A percentile compares a stretch with the other conserved stretches of the same genome.
Evolutionary conservation across 352 stramenopile genomes (phyloP).

Genomic region (Thraustotheca clavata): DNA sequence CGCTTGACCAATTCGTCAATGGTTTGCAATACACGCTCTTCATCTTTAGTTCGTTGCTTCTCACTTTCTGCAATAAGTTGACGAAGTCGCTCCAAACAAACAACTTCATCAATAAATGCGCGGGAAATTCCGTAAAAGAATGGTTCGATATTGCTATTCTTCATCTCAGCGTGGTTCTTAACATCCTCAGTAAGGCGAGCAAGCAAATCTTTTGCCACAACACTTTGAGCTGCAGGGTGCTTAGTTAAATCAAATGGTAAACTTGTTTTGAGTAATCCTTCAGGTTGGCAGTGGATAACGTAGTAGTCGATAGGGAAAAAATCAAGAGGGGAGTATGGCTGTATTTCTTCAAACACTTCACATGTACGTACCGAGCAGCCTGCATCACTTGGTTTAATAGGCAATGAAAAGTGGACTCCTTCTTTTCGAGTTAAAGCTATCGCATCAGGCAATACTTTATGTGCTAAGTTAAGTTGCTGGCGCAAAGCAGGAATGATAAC

Average conservation of each 20-base stretch:
- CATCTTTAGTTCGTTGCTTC: constrained; percentile 41
- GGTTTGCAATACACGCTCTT: constrained; percentile 36
- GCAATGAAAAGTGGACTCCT: constrained; percentile 5
- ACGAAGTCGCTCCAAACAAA: constrained; percentile 31
- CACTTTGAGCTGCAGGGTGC: constrained; percentile 85
- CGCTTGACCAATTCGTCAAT: constrained; percentile 43
- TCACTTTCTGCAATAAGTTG: constrained; percentile 46
- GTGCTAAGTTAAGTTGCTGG: constrained; percentile 49
- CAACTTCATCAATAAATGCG: background rate
- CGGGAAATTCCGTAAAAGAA: constrained; percentile 38
- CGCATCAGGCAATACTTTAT: constrained; percentile 32
- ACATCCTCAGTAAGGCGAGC: constrained; percentile 90
- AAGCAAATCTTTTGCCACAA: constrained; percentile 91
- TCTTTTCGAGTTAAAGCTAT: background rate
- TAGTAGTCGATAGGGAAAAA: constrained; percentile 58
- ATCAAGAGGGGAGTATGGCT: constrained; percentile 66
- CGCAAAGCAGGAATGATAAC: constrained; percentile 51
- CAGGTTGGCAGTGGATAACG: constrained; percentile 65
- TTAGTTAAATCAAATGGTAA: constrained; percentile 91
- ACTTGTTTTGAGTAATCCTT: constrained; percentile 30
- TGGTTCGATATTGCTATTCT: constrained; percentile 68
- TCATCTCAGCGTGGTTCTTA: constrained; percentile 58
- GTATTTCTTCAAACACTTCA: constrained; percentile 37
- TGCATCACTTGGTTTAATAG: constrained; percentile 67
- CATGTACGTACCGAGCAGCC: constrained; percentile 60